These are phyloP conservation scores for Wickerhamomyces silvicola DNA, from an alignment of 805 yeast genomes.

Conservation along the genomic window DNA sequence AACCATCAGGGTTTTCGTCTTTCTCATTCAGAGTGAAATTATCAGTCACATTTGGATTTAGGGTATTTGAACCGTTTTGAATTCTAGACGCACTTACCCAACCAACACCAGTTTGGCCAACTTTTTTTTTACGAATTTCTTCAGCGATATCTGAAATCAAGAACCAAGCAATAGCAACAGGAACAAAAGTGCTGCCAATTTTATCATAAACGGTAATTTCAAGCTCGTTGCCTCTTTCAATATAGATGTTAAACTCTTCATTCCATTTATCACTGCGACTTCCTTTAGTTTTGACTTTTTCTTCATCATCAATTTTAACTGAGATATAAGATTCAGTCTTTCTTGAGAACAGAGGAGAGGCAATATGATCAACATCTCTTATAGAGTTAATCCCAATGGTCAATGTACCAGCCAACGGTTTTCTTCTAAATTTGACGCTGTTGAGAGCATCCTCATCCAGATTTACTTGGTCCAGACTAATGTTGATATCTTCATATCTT, in stretches of 20 bases:
- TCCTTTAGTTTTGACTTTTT: slow-evolving; percentile 66
- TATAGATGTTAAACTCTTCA: slow-evolving; percentile 73
- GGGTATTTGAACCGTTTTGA: slow-evolving; percentile 15
- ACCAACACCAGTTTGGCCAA: slow-evolving; percentile 70
- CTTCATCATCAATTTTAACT: slow-evolving; percentile 84
- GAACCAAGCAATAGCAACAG: slow-evolving; percentile 92
- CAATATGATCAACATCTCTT: slow-evolving; percentile 88
- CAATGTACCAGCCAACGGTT: slow-evolving; percentile 77
- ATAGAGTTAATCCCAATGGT: slow-evolving; percentile 68
- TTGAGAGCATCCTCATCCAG: slow-evolving; percentile 60
- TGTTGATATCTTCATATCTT: slow-evolving; percentile 84
- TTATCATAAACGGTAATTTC: slow-evolving; percentile 86
- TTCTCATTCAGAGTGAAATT: slow-evolving; percentile 17
- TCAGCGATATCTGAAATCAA: slow-evolving; percentile 88
- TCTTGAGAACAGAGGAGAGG: slow-evolving; percentile 71
- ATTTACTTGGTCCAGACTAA: slow-evolving; percentile 54
- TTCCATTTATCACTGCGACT: slow-evolving; percentile 76
- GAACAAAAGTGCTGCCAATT: slow-evolving; percentile 55
- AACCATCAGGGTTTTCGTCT: slow-evolving; percentile 4
- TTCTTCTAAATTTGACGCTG: slow-evolving; percentile 70
- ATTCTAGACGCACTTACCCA: slow-evolving; percentile 82
- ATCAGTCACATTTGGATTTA: slow-evolving; percentile 17
- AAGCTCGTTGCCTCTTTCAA: slow-evolving; percentile 88
- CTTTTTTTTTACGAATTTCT: slow-evolving; percentile 86
- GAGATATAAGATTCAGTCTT: slow-evolving; percentile 74